Percentiles rank a stretch among this genome's conserved stretches.
Conservation (phyloP, 2,329 filamentous ascomycete species). For the Aspergillus phoenicis region DNA sequence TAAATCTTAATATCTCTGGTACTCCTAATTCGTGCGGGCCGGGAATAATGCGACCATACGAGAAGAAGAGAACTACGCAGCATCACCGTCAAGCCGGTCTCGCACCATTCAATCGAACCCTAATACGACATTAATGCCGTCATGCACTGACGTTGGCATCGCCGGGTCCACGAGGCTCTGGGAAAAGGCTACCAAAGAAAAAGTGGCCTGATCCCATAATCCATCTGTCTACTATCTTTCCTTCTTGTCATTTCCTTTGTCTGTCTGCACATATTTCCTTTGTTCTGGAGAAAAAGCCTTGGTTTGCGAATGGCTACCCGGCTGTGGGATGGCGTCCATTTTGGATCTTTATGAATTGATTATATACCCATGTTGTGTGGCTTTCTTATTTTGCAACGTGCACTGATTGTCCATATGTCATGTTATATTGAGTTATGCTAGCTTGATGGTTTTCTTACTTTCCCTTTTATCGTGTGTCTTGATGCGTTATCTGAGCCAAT, state of each 20-base stretch:
- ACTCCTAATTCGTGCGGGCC: background rate
- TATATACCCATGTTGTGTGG: background rate
- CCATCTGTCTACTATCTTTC: background rate
- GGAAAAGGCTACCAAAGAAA: background rate
- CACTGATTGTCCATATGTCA: background rate
- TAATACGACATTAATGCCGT: background rate
- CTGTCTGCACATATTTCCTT: conserved; percentile 4
- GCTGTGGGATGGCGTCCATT: background rate
- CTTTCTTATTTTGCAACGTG: conserved; percentile 2
- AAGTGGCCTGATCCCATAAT: background rate
- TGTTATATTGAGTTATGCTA: conserved; percentile 4
- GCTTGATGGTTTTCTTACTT: too few species aligned
- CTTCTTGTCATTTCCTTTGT: background rate
- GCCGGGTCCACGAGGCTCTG: background rate
- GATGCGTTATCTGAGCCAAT: background rate
- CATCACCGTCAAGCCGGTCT: background rate
- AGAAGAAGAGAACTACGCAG: background rate
- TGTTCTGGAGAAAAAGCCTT: conserved; percentile 1
- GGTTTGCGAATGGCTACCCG: background rate
- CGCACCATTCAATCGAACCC: background rate
- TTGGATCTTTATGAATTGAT: background rate
- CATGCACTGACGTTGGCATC: background rate
- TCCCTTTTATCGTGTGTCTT: background rate
- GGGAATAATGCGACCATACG: background rate
- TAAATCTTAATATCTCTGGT: background rate